Base-by-base conservation (phyloP, 345 rosid genomes). In the Citrus hindsii region DNA sequence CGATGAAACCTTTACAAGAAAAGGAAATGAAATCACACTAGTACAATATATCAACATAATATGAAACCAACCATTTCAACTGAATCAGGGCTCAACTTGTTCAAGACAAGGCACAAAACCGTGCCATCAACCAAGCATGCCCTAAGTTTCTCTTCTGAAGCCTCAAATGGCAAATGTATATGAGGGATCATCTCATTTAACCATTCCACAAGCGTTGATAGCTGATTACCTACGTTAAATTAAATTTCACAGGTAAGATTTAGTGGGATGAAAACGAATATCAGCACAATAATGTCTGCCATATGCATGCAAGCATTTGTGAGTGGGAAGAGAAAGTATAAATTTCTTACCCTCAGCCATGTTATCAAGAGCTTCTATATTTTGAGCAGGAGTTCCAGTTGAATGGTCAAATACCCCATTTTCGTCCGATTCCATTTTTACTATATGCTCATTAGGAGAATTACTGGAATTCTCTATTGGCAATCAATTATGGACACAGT, bases 41-140 rank as follows among this genome's bases (percentile, higher is more conserved):
- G 68, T 33, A 69, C 19, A 9, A 70, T 16, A 61, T 19, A 65
- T 65, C 37, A 76, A 25, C 5, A 48, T 27, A 69, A 75, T 77
- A 76, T 21, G 5, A 61, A 71, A 25, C 76, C 22, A 81, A 92
- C 94, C 97, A 86, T 85, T 82, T 82, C 87, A 80, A 87, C 72
- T 35, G 76, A 82, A 84, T 87, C 88, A 75, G 92, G 92, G 71
- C 82, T 80, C 77, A 90, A 88, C 85, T 86, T 90, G 86, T 88
- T 87, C 84, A 93, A 76, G 61, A 93, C 77, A 82, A 82, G 78
- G 69, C 94, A 93, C 71, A 91, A 83, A 80, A 89, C 86, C 67
- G 90, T 84, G 77, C 97, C 97, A 88, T 91, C 93, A 83, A 73
- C 83, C 86, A 93, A 84, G 83, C 85, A 86, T n/a, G 66, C 82